phyloP scores from a whole-genome alignment of 2,329 filamentous ascomycete species.

The Aspergillus pseudotamarii region DNA sequence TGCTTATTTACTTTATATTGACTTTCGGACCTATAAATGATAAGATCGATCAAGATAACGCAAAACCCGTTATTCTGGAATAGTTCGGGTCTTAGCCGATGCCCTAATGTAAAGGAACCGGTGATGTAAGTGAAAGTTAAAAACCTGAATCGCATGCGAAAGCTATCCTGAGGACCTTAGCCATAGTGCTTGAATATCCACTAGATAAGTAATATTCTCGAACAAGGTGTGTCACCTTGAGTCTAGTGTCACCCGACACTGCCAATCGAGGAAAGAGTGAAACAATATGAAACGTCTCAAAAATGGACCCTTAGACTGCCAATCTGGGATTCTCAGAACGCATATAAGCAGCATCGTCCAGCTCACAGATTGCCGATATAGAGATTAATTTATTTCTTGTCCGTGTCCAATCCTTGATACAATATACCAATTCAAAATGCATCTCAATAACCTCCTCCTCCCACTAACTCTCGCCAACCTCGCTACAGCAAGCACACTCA shows the following conservation, averaged over 20 bases:
- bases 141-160: accelerated
- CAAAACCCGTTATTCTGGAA: no score
- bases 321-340: not conserved
- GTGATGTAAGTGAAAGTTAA: no score
- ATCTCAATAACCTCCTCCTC: not conserved
- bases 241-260: not conserved
- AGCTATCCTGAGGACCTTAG: not conserved
- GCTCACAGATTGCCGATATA: no score
- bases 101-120: no score
- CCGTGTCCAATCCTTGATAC: accelerated
- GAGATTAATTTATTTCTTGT: no score
- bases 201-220: not conserved
- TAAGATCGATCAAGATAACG: no score
- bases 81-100: no score
- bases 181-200: not conserved
- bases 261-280: not conserved
- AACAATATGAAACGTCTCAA: not conserved
- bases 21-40: no score
- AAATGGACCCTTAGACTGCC: not conserved
- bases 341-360: not conserved
- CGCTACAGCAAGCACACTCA: not conserved
- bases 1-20: no score
- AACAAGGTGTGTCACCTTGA: not conserved
- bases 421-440: not conserved
- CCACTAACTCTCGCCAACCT: not conserved